Evolutionary conservation across 805 yeast species (phyloP).

Genomic region (Blastobotrys robertii): DNA sequence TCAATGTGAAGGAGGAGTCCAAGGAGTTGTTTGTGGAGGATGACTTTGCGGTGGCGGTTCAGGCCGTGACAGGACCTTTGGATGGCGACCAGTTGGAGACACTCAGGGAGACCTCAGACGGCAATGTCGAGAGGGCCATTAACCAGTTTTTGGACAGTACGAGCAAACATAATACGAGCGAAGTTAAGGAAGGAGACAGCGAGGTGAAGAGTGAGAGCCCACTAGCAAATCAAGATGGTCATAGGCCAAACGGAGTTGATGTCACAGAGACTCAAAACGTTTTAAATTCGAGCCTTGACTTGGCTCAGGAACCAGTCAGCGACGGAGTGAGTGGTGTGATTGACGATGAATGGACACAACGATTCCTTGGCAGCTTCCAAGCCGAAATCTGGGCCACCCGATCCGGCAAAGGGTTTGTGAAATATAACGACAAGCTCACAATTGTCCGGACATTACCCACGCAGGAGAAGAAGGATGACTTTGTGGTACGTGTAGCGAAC

Average conservation of each 20-base stretch:
- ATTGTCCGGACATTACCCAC: conserved; percentile 8
- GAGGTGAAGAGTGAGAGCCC: no score
- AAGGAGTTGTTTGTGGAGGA: not conserved
- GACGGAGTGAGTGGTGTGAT: no score
- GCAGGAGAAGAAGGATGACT: conserved; percentile 15
- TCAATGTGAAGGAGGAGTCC: not conserved
- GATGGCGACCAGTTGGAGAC: conserved; percentile 10
- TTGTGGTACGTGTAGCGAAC: conserved; percentile 26
- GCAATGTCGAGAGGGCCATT: conserved; percentile 22
- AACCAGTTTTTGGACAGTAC: conserved; percentile 19
- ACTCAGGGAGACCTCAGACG: conserved; percentile 15
- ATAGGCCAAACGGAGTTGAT: no score
- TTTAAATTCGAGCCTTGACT: no score
- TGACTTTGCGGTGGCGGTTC: conserved; percentile 16
- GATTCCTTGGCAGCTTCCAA: conserved; percentile 28
- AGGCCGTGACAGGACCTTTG: conserved; percentile 22
- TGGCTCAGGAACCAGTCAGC: no score
- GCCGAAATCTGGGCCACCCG: conserved; percentile 30
- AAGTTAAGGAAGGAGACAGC: no score
- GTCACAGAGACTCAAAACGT: no score
- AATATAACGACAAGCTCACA: conserved; percentile 24
- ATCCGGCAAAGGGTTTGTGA: conserved; percentile 23
- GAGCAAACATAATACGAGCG: no score
- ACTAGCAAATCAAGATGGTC: no score
- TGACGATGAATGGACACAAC: conserved; percentile 11